phyloP scores from a whole-genome alignment of 441 rosid species.

The Biscutella laevigata region DNA sequence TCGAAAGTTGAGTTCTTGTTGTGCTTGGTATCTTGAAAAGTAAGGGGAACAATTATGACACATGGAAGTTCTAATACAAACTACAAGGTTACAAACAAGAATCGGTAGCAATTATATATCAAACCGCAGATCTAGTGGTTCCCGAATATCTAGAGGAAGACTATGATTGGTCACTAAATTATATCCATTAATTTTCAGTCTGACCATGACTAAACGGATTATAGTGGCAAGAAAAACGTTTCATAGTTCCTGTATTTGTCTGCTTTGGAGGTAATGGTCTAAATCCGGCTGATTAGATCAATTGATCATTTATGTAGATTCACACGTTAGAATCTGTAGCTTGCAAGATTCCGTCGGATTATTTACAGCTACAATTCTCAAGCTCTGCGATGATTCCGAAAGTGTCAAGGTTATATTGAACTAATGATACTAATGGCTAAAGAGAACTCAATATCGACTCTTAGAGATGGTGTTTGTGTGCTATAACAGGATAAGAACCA shows the following conservation, averaged over 20 bases:
- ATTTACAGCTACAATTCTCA: conserved; percentile 45
- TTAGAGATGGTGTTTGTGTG: neutral
- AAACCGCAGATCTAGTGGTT: too few relatives aligned
- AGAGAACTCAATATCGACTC: neutral
- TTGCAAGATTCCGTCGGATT: too few relatives aligned
- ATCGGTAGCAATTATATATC: too few relatives aligned
- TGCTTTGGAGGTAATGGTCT: neutral
- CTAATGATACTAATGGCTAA: neutral
- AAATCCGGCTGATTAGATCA: too few relatives aligned
- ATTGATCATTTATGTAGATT: too few relatives aligned
- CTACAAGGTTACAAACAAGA: too few relatives aligned
- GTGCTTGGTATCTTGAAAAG: too few relatives aligned
- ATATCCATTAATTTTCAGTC: neutral
- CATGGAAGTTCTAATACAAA: too few relatives aligned
- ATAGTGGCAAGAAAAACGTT: neutral
- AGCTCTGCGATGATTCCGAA: conserved; percentile 65
- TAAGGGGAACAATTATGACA: too few relatives aligned
- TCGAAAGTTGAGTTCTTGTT: too few relatives aligned
- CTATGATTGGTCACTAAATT: neutral
- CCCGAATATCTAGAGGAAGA: too few relatives aligned
- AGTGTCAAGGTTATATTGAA: conserved; percentile 36
- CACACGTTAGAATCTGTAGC: too few relatives aligned
- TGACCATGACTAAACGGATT: neutral
- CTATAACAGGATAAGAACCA: conserved; percentile 36
- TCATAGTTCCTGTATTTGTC: neutral